phyloP scores from a whole-genome alignment of 345 rosid genomes.

The Diplotaxis tenuifolia region DNA sequence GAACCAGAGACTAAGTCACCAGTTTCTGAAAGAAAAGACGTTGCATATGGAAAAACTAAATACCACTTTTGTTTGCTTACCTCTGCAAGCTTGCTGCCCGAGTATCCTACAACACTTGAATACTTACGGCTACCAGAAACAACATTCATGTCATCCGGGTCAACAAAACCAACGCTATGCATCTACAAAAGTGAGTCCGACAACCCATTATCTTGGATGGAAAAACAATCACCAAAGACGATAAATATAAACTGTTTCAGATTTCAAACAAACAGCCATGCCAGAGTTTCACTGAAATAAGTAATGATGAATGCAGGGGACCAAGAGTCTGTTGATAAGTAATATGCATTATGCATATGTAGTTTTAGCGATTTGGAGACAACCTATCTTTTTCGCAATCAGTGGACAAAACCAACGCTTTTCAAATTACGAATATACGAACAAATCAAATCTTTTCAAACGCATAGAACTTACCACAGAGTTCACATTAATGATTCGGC shows the following conservation, averaged over 20 bases:
- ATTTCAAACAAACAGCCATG: slow-evolving; percentile 6
- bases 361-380: slow-evolving; percentile 1
- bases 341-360: too few relatives aligned
- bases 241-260: background rate
- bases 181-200: slow-evolving; percentile 50
- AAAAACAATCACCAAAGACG: background rate
- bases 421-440: background rate
- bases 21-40: background rate
- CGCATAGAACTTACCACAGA: slow-evolving; percentile 97
- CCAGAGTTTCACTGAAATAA: background rate
- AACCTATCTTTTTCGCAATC: background rate
- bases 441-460: background rate
- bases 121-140: slow-evolving; percentile 78
- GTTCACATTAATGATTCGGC: slow-evolving; percentile 90
- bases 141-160: slow-evolving; percentile 90
- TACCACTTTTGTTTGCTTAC: slow-evolving; percentile 41
- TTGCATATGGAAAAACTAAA: background rate
- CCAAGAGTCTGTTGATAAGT: too few relatives aligned
- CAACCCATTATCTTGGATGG: slow-evolving; percentile 11
- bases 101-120: slow-evolving; percentile 76
- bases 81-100: slow-evolving; percentile 97
- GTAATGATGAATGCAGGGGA: slow-evolving; percentile 7
- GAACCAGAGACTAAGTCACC: slow-evolving; percentile 8
- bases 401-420: background rate
- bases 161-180: slow-evolving; percentile 91